Evolutionary conservation across 2,329 filamentous ascomycete species (phyloP).

Genomic region (Aspergillus ochraceoroseus): DNA sequence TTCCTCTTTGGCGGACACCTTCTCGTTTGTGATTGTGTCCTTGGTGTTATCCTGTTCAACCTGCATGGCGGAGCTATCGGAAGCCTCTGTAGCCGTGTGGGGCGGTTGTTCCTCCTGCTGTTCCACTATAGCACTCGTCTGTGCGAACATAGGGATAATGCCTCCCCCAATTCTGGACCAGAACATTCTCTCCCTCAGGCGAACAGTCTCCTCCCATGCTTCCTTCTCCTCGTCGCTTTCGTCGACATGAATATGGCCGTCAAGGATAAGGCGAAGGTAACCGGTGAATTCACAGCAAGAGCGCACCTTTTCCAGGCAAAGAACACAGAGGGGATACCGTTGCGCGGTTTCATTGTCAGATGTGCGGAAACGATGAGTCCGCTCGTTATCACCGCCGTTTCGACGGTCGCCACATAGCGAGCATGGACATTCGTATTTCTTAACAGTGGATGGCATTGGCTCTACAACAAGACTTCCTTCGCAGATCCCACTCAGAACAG

Average conservation of each 20-base stretch:
- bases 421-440: slow-evolving; percentile 60
- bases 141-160: slow-evolving; percentile 63
- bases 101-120: slow-evolving; percentile 9
- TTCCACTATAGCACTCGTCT: slow-evolving; percentile 13
- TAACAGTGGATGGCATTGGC: slow-evolving; percentile 62
- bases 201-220: slow-evolving; percentile 92
- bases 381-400: slow-evolving; percentile 63
- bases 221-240: slow-evolving; percentile 77
- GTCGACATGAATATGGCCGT: slow-evolving; percentile 83
- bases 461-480: slow-evolving; percentile 86
- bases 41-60: slow-evolving; percentile 8
- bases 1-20: slow-evolving; percentile 11
- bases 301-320: slow-evolving; percentile 77
- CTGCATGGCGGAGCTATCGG: slow-evolving; percentile 4
- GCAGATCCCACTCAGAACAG: slow-evolving; percentile 74
- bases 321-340: slow-evolving; percentile 81
- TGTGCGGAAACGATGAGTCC: slow-evolving; percentile 83
- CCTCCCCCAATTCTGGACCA: slow-evolving; percentile 91
- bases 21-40: slow-evolving; percentile 5
- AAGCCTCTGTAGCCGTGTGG: slow-evolving; percentile 3
- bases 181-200: slow-evolving; percentile 90
- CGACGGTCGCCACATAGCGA: slow-evolving; percentile 82
- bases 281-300: slow-evolving; percentile 89
- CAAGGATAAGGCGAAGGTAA: slow-evolving; percentile 84
- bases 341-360: slow-evolving; percentile 82